A percentile compares a stretch with the other conserved stretches of the same genome.
Conservation (phyloP, 225 moss, liverwort and hornwort species). For the Marchantia paleacea region DNA sequence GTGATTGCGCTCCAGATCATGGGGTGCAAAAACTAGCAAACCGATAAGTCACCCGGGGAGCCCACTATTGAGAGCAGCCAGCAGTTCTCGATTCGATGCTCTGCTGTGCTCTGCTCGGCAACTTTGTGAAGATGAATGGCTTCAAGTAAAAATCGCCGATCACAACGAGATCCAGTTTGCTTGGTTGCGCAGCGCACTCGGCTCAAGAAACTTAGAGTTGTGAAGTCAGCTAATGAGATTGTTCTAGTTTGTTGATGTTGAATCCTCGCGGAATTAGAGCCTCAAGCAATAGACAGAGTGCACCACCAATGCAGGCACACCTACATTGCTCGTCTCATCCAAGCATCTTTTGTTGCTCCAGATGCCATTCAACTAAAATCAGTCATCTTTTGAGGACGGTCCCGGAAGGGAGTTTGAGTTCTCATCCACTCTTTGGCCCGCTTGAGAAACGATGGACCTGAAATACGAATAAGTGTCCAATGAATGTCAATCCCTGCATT, state of each 20-base stretch:
- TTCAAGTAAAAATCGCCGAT: not conserved
- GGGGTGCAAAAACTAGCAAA: not conserved
- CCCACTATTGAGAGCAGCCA: not conserved
- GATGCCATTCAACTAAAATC: slow-evolving; percentile 7
- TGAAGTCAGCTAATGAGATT: not conserved
- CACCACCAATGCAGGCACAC: not conserved
- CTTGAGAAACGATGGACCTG: slow-evolving; percentile 35
- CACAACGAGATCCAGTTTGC: not conserved
- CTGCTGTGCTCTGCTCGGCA: not conserved
- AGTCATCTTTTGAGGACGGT: slow-evolving; percentile 18
- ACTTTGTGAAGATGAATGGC: not conserved
- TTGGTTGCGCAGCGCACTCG: not conserved
- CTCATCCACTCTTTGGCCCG: slow-evolving; percentile 38
- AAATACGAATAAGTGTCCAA: not conserved
- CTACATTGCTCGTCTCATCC: not conserved
- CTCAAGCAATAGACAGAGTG: not conserved
- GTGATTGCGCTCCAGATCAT: not conserved
- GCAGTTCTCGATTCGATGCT: not conserved
- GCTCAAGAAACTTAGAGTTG: not conserved
- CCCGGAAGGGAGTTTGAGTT: slow-evolving; percentile 41
- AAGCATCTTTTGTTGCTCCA: not conserved
- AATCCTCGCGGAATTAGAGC: not conserved
- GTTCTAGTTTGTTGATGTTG: not conserved
- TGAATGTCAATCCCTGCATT: too few relatives aligned
- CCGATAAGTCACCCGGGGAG: not conserved